Percentiles rank a stretch among this genome's conserved stretches.
Evolutionary conservation across 2,329 filamentous ascomycete genomes (phyloP).

Genomic region (Dryadomyces sulphureus): DNA sequence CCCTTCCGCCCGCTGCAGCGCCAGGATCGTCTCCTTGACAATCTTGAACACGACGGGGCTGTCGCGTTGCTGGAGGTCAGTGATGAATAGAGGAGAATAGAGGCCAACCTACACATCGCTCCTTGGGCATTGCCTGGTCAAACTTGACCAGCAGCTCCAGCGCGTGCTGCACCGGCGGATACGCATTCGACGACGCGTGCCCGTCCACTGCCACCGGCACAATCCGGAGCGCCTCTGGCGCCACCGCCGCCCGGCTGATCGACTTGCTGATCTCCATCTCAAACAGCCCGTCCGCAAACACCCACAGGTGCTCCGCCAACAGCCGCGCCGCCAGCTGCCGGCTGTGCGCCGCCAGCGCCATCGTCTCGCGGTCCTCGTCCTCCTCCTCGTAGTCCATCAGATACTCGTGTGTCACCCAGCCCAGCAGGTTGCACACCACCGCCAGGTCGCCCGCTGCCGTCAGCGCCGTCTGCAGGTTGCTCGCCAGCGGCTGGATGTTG

Average conservation of each 20-base stretch:
- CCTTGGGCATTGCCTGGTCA: slow-evolving; percentile 49
- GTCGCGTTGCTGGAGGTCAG: slow-evolving; percentile 27
- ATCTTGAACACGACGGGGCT: slow-evolving; percentile 50
- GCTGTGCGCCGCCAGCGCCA: slow-evolving; percentile 37
- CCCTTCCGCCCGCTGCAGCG: slow-evolving; percentile 62
- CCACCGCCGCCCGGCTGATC: slow-evolving; percentile 32
- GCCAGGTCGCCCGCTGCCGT: slow-evolving; percentile 31
- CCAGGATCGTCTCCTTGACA: slow-evolving; percentile 77
- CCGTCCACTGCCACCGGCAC: slow-evolving; percentile 30
- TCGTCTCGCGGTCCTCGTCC: slow-evolving; percentile 13
- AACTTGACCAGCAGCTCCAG: slow-evolving; percentile 46
- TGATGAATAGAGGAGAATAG: background rate
- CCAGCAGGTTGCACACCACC: slow-evolving; percentile 38
- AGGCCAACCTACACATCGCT: slow-evolving; percentile 34
- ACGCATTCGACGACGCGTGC: slow-evolving; percentile 38
- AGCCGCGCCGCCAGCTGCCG: slow-evolving; percentile 41
- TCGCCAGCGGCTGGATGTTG: slow-evolving; percentile 37
- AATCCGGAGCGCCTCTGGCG: slow-evolving; percentile 35
- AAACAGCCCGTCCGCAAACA: slow-evolving; percentile 38
- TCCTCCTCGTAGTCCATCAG: slow-evolving; percentile 43
- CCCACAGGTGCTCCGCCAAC: slow-evolving; percentile 42
- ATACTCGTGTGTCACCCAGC: slow-evolving; percentile 45
- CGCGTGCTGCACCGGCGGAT: slow-evolving; percentile 42
- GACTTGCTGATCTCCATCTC: slow-evolving; percentile 40
- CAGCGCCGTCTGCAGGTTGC: slow-evolving; percentile 32